Base-by-base conservation (phyloP, 2,329 filamentous ascomycete species). In the Pestalotiopsis sp. region DNA sequence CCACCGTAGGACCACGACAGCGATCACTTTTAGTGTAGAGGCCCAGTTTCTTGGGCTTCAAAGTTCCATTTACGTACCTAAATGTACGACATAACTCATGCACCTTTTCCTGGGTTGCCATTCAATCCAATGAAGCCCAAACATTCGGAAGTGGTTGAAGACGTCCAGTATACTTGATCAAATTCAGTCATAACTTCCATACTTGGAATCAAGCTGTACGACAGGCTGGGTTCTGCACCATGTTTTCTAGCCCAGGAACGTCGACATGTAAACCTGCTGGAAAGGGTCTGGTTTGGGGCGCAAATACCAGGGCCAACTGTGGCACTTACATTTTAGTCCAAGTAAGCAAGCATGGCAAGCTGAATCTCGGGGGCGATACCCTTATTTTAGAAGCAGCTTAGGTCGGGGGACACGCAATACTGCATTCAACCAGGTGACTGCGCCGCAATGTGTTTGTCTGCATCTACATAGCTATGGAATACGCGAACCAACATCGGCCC, bases 361-460 rank as follows among this genome's bases (percentile, higher is more conserved):
- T 62, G 59, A 39, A 62, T 5, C 11, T 27, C 20, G 27, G 59
- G 59, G 31, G 17, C 12, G 31, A 20, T 39, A 39, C 27, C 25
- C 59, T 62, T 39, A 59, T 14, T 49, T 59, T 66, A 36, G 64
- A 31, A 66, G 25, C 23, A 66, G 57, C 55, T 66, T 66, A 60
- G 31, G 55, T 41, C 13, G 55, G 38, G 31, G 31, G 41, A 66
- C 64, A 55, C 64, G 64, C 57, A 66, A 66, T 66, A 55, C 41
- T 55, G 31, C 36, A 41, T 49, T 41, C 20, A 25, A 25, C 38
- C 17, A 45, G 23, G 9, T 55, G 23, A 59, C 39, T 60, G 64
- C 64, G 64, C 64, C 64, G 58, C 64, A 36, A 38, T 57, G 7
- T 36, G 31, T 45, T 41, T 27, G 36, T 9, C 27, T 20, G 60